Evolutionary conservation across 306 rosid species (phyloP), one percentile per base, ranked within the genome.

Genomic region (Hippophae rhamnoides): DNA sequence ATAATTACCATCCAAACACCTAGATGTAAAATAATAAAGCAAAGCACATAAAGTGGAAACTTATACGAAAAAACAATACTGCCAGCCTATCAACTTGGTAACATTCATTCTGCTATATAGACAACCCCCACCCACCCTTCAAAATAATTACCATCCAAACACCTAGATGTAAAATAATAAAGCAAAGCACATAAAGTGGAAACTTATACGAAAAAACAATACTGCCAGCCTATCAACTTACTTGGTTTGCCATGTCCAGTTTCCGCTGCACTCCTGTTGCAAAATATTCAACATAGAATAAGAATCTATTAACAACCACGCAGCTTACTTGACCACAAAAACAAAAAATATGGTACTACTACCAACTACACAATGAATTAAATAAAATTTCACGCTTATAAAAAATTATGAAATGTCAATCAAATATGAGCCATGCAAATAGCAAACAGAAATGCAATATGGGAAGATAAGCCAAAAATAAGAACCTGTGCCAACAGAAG

Each of bases 231-330:
- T 26, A 6, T 57, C 11, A 58, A 38, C 78, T 74, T 45, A 85
- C 99, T 90, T 79, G 86, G 75, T 82, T 77, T 41, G 63, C 76
- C 90, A 80, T 58, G 66, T 93, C 95, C 79, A 88, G 84, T 69
- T 88, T 93, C 66, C 97, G 92, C 53, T 88, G 99, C 72, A 86
- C 99, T 61, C 94, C 97, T 93, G 88, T 41, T 67, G 61, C 25
- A 25, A 38, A 12, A 14, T 38, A 76, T 69, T 62, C 27, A 42
- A 12, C 42, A 52, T 10, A 56, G 10, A 46, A 63, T 74, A 11
- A 83, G 77, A 67, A 63, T 40, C 41, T 9, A 18, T 27, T 1
- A 7, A 11, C 9, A 51, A 41, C 13, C 2, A 13, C 52, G 5
- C 0, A 11, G 41, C 42, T 38, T 25, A 13, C 23, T 48, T 13